Base-by-base conservation (phyloP, 345 rosid species). In the Gossypium bickii region DNA sequence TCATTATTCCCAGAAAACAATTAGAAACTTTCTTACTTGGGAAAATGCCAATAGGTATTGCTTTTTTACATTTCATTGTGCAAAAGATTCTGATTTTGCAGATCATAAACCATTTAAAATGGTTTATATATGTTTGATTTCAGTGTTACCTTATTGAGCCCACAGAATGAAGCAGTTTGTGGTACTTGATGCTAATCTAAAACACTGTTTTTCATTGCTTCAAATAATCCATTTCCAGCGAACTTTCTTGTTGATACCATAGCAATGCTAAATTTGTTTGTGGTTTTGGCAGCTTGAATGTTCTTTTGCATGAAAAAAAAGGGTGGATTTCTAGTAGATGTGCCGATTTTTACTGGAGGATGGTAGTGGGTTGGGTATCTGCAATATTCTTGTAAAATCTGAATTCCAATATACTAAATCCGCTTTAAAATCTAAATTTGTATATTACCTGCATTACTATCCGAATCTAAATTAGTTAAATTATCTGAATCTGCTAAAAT, bases 71-170 rank as follows among this genome's bases (percentile, higher is more conserved):
- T 41, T 69, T 58, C 62, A 20, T 49, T 17, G 71, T 49, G 75
- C 65, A 74, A 51, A 81, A 34, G 41, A 27, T 82, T 75, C 73
- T 18, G 65, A 71, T 80, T 82, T 73, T 68, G 74, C 79, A 6
- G 66, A 75, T 79, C 67, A 70, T 70, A 4, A 20, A 74, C 22
- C 41, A 5, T 34, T 34, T 34, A 5, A 34, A 34, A 59, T 60
- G 53, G 76, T 58, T 8, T 45, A 67, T 66, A 57, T 58, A 76
- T 71, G 70, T 76, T 83, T 74, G 61, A 62, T 18, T 73, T 71
- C 18, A 27, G 47, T 38, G 17, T 55, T 59, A 27, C 44, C 70
- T 45, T 74, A 34, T 34, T 53, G 29, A 66, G 48, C 29, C 57
- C 57, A 1, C 48, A 1, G 45, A 18, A 62, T 45, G 25, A 57